Base-by-base conservation (phyloP, 2,329 filamentous ascomycete species). In the Periconia sp. region DNA sequence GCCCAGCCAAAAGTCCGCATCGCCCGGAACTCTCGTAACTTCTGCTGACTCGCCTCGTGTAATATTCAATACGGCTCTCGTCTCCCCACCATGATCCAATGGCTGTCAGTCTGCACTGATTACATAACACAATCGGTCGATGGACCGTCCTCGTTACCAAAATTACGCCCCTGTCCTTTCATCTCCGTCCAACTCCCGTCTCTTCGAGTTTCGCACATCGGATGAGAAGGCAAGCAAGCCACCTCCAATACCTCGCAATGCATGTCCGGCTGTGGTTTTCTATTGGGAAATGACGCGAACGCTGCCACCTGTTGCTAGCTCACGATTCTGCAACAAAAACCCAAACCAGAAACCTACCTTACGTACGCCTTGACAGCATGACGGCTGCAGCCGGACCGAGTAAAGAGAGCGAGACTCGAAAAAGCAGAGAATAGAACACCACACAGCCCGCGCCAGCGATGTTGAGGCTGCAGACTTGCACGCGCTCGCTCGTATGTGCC, bases 61-160 rank as follows among this genome's bases (percentile, higher is more conserved):
- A 27, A 27, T 27, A 27, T 27, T 27, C 23, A 27, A 27, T 27
- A 27, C 23, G 23, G 5, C 23, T 27, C 23, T 27, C 23, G 23
- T 3, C 23, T 27, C 23, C 8, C 23, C 23, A 27, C n/a, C 23
- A 27, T 27, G 5, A 27, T 27, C 23, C 23, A 27, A 27, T 27
- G 5, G 48, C 41, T 17, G 19, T 11, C 30, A 13, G 42, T 48
- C 49, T 27, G 41, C 54, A n/a, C 55, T 40, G 19, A 53, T 54
- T 33, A 1, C 23, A 43, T 55, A 58, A 60, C 49, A 52, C 53
- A 35, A 15, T 48, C 37, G 10, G 17, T 17, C 23, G 19, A 13
- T 6, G 13, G 6, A 3, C 41, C 5, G 41, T 20, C 13, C 13
- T 2, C 19, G 41, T 14, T 15, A 44, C 37, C 18, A 10, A 27